Base-by-base conservation (phyloP, 2,329 filamentous ascomycete genomes). In the Hypoxylon sp. region DNA sequence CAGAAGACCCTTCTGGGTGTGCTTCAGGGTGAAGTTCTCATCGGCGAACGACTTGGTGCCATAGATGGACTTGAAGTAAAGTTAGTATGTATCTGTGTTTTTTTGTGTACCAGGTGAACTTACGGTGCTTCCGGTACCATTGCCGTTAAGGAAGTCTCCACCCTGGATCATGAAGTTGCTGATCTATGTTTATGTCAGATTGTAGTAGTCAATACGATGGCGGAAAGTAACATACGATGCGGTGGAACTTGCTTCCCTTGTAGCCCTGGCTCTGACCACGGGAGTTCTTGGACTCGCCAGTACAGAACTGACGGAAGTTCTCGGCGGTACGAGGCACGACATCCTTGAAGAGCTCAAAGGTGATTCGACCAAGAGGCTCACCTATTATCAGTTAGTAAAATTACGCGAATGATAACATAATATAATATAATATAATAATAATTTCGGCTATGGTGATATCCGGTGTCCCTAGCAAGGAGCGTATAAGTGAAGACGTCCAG, bases 91-190 rank as follows among this genome's bases (percentile, higher is more conserved):
- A 7, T 16, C 6, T 31, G 7, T 21, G 7, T 5, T 7, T 20
- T 17, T 5, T 12, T 12, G n/a, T n/a, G n/a, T n/a, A n/a, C 9
- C 15, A 7, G 35, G 20, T 21, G 15, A 26, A 59, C 63, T 50
- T 59, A 68, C 66, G 7, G 87, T 88, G 35, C 87, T 91, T 6
- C 94, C 94, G 1, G 90, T 95, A 41, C 94, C 94, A 71, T 97
- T 90, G 42, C 91, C 90, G 65, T 96, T 91, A 56, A 96, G 77
- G 71, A 97, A 97, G 72, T 99, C 94, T 44, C 94, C 94, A 34
- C 93, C 93, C 72, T 99, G 94, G 66, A 94, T 89, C 93, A 97
- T 97, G 76, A 97, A 97, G 66, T 90, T 89, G 74, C 89, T 90
- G 71, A 97, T 96, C 90, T 95, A 42, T 13, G 9, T 6, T 2